phyloP scores from a whole-genome alignment of 129 eudicot genomes.

The Solidago caesia region DNA sequence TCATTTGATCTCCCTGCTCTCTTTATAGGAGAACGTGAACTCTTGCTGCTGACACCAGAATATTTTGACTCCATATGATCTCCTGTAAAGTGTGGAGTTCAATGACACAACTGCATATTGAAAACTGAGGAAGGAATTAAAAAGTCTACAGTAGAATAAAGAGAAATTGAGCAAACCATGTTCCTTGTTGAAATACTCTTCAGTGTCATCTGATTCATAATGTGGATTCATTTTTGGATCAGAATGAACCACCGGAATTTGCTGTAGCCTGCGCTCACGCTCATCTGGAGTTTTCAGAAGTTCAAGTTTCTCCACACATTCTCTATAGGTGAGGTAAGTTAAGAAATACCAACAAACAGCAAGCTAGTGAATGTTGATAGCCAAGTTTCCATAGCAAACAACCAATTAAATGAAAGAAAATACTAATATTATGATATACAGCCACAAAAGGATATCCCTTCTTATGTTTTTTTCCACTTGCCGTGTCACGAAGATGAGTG shows the following conservation, averaged over 20 bases:
- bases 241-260: constrained; percentile 72
- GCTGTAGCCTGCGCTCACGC: constrained; percentile 60
- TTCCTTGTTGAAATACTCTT: constrained; percentile 42
- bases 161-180: constrained; percentile 48
- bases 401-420: neutral
- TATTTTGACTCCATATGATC: constrained; percentile 44
- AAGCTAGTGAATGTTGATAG: neutral
- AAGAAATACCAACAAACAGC: constrained; percentile 38
- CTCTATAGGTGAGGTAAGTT: constrained; percentile 74
- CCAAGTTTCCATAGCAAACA: neutral
- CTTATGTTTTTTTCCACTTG: constrained; percentile 81
- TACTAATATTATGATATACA: constrained; percentile 4
- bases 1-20: constrained; percentile 27
- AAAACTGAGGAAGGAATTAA: neutral
- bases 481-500: constrained; percentile 68
- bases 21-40: constrained; percentile 37
- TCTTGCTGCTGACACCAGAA: constrained; percentile 32
- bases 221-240: constrained; percentile 92
- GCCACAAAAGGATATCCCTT: constrained; percentile 80
- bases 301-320: constrained; percentile 67
- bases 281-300: constrained; percentile 85
- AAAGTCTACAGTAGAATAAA: neutral
- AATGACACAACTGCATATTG: constrained; percentile 10
- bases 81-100: constrained; percentile 43
- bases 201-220: constrained; percentile 73